Evolutionary conservation across 1,139 yeast genomes (phyloP), one percentile per base, ranked within the genome.

Genomic region (Kurtzmaniella quercitrusa): DNA sequence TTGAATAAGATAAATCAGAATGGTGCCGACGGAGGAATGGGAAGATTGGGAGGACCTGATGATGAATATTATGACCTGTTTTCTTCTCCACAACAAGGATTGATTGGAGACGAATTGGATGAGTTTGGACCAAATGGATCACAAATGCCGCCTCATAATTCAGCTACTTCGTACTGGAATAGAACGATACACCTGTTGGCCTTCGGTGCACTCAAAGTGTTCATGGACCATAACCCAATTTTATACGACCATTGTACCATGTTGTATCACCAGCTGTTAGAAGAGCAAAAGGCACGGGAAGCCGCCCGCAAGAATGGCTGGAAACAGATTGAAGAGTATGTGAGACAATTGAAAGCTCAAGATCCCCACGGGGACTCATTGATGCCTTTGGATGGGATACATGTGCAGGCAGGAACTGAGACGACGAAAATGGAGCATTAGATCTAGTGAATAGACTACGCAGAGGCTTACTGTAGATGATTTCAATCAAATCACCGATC

Each of bases 141-240:
- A 6, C 40, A 40, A 19, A 52, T 66, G 38, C 71, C 70, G 17
- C 71, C 69, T 22, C 76, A 72, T 50, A 71, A 72, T 50, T 70
- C 74, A 34, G 77, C 77, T 33, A 72, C 77, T 11, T 68, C 74
- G 33, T 71, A 66, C 48, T 93, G 98, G 98, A 93, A 93, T 61
- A 78, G 95, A 54, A 88, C 95, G 40, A 91, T 93, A 39, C 95
- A 93, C 54, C 82, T 88, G 45, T 80, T 93, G 72, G 93, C 96
- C 3, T 89, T 81, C 65, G 88, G 88, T 44, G 96, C 98, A 0
- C 74, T 93, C 54, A 89, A 91, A 61, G 86, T 88, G 46, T 91
- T 94, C 56, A 82, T 91, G 86, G 98, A 93, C 57, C 87, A 94
- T 45, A 91, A 89, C 60, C 95, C 96, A 14, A 82, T 84, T 8